Base-by-base conservation (phyloP, 148 eudicot genomes). In the Limonium bicolor region DNA sequence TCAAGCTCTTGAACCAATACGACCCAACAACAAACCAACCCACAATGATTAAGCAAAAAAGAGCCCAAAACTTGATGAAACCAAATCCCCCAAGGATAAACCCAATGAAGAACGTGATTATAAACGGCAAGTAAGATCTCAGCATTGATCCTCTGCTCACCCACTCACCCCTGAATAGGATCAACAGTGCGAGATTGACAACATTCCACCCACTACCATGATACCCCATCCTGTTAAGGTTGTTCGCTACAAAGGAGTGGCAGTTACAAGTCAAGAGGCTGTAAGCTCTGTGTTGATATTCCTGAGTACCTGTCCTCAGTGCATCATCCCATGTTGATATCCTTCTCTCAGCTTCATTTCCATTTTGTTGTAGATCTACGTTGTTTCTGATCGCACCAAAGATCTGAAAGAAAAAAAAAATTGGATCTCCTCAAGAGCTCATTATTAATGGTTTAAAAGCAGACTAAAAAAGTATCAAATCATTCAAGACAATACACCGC, bases 21-120 rank as follows among this genome's bases (percentile, higher is more conserved):
- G 92, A 77, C 47, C 94, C 94, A 44, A 80, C 8, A 28, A 88
- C 34, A 70, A 83, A 88, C 97, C 97, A 88, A 36, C 92, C 94
- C 6, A 80, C 71, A 15, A 83, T 54, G 52, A 83, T 37, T 28
- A 53, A 59, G 40, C 64, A 17, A 38, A 88, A 60, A 56, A 68
- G 26, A 19, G 54, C 81, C 92, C 68, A 64, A 46, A 72, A 77
- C 28, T 67, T 52, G 29, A 83, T 61, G 58, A 80, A 88, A 26
- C 67, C 62, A 68, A 60, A 68, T 29, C 94, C 97, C 59, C 92
- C 92, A 33, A 80, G 43, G 31, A 36, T 60, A 35, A 88, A 55
- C 34, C 92, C 92, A 41, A 77, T 29, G 20, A 62, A 55, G 51
- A 64, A 59, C 20, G 75, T 67, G 2, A 83, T 20, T 12, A 72